A percentile compares a stretch with the other conserved stretches of the same genome.
phyloP scores from a whole-genome alignment of 2,329 filamentous ascomycete genomes.

The Cercospora sesami region DNA sequence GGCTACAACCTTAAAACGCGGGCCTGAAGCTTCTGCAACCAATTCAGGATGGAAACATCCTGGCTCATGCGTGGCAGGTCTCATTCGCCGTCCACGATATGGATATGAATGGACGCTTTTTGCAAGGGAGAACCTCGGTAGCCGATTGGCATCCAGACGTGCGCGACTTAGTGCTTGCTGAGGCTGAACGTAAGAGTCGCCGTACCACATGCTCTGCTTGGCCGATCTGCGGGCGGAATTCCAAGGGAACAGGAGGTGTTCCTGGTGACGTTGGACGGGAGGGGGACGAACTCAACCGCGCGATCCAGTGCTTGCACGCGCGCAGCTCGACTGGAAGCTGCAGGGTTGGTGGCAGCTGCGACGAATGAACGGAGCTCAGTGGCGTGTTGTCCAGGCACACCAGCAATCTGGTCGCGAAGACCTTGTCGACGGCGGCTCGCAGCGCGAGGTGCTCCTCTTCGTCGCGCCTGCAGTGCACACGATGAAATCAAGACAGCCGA shows the following conservation, averaged over 20 bases:
- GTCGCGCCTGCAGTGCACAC: neutral
- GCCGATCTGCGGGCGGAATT: neutral
- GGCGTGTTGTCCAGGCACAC: neutral
- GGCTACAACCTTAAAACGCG: conserved; percentile 13
- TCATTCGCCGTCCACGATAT: conserved; percentile 11
- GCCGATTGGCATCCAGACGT: neutral
- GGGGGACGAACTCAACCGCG: neutral
- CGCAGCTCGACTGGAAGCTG: neutral
- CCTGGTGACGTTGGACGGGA: conserved; percentile 10
- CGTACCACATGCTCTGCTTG: conserved; percentile 9
- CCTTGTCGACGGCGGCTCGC: conserved; percentile 4
- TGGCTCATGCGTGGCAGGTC: conserved; percentile 8
- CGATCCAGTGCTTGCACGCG: conserved; percentile 1
- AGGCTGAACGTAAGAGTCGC: conserved; percentile 1
- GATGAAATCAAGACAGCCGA: conserved; percentile 8
- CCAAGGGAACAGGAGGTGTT: neutral
- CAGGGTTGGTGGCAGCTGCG: neutral
- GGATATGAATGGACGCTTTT: conserved; percentile 4
- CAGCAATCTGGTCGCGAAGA: neutral
- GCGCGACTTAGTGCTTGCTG: conserved; percentile 3
- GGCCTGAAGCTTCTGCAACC: conserved; percentile 8
- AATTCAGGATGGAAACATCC: conserved; percentile 4
- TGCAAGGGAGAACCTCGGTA: conserved; percentile 16
- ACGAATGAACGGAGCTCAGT: conserved; percentile 2
- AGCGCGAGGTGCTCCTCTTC: neutral